Base-by-base conservation (phyloP, 352 stramenopile genomes). In the Phytophthora cactorum region DNA sequence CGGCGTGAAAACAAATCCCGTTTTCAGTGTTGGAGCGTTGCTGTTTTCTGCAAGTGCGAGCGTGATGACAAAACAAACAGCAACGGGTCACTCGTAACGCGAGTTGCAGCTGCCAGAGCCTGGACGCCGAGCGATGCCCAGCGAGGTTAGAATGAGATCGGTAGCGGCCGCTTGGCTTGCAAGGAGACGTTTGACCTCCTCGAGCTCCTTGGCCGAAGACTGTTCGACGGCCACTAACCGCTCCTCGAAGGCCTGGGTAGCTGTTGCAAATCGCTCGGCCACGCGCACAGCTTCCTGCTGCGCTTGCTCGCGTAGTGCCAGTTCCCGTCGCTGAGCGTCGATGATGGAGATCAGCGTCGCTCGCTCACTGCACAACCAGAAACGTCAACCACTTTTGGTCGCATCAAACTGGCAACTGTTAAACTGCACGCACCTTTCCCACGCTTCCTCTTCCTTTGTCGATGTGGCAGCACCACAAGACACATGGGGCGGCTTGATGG, bases 201-300 rank as follows among this genome's bases (percentile, higher is more conserved):
- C 68, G 17, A 88, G 68, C 39, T 89, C 79, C 6, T 72, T 77
- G 17, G 63, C 58, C 9, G 73, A 75, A 39, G 64, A 74, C 43
- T 72, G 67, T 51, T 91, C 83, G 11, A 91, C 72, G 1, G 45
- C 61, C 17, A 88, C 63, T 4, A 92, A 57, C 29, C 85, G 70
- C 52, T 88, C 75, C 58, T 89, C 81, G 47, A 93, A 91, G 1
- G 68, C 56, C 41, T 89, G 68, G 4, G 88, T 78, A 12, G 85
- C 76, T 0, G 58, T 54, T 14, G 82, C 74, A 65, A 91, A 93
- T 38, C 65, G 79, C 51, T 89, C 79, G 1, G 84, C 84, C 15
- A 89, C 72, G 0, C 75, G 74, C 12, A 76, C 57, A 4, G 84
- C 84, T 12, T 91, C 79, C 28, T 79, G 63, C n/a, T 90, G 79